Base-by-base conservation (phyloP, 2,329 filamentous ascomycete genomes). In the Ascocoryne sarcoides region DNA sequence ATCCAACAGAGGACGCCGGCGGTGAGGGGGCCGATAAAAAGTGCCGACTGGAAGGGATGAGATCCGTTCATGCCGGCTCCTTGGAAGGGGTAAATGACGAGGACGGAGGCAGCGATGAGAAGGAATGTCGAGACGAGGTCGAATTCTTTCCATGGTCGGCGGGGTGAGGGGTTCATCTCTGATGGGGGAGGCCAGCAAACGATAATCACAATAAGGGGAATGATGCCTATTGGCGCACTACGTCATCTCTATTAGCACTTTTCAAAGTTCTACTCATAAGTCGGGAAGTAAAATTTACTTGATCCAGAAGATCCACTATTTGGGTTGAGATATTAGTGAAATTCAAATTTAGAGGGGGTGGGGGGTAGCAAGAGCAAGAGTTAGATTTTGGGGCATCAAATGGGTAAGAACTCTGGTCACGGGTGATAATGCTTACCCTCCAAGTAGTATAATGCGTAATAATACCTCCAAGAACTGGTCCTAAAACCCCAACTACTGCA, bases 31-130 rank as follows among this genome's bases (percentile, higher is more conserved):
- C 57, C 65, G 15, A 70, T 50, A 46, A 71, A 71, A 12, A 62
- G 40, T 5, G 61, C 57, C 5, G 55, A 50, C 4, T 45, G 44
- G 72, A 73, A 78, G 2, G 37, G 32, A 29, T 49, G 37, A 12
- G 23, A 26, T 7, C 7, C 23, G 4, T 45, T 40, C 10, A 52
- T 16, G 2, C 53, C 52, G 2, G 44, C 51, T 42, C 53, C 29
- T 49, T 79, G 73, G 41, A 79, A 76, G 2, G 75, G 62, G 48
- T 76, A 77, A 0, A 77, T 70, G 4, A 77, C 62, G 2, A 78
- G 63, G 0, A 74, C 67, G 0, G 73, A 67, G 1, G 71, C 68
- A 3, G 68, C 60, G 7, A 79, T 64, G 10, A 76, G 58, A 16
- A 79, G 61, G n/a, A 70, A 46, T 0, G 71, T 71, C 9, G 75